Percentiles rank a stretch among this genome's conserved stretches.
phyloP scores from a whole-genome alignment of 2,329 filamentous ascomycete species.

The Colletotrichum nymphaeae region DNA sequence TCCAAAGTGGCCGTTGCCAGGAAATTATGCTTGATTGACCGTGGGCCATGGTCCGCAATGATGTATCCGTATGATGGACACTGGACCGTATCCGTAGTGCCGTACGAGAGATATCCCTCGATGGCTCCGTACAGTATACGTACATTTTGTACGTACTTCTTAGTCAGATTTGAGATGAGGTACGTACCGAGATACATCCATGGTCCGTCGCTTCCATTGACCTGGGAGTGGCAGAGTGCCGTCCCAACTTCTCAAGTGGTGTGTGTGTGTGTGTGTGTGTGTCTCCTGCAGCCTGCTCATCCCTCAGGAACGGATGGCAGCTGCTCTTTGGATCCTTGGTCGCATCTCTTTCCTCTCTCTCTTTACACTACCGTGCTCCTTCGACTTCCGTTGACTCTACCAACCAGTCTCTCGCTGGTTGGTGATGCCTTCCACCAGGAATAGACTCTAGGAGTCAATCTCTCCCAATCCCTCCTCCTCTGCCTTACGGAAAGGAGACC shows the following conservation, averaged over 20 bases:
- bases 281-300: not conserved
- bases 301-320: not conserved
- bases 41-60: constrained; percentile 12
- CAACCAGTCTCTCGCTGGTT: not conserved
- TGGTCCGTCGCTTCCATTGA: not conserved
- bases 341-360: not conserved
- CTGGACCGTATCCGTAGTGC: too few species aligned
- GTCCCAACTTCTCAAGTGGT: not conserved
- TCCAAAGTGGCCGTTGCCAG: constrained; percentile 1
- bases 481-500: constrained; percentile 31
- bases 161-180: not conserved
- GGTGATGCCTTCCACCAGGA: not conserved
- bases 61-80: not conserved
- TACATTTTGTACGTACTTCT: not conserved
- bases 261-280: not conserved
- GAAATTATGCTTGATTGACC: constrained; percentile 18
- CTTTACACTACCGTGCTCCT: too few species aligned
- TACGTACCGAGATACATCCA: not conserved
- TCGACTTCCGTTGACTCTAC: not conserved
- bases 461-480: not conserved
- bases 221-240: not conserved
- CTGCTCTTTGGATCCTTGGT: not conserved
- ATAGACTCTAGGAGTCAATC: not conserved
- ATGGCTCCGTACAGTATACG: not conserved
- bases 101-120: not conserved